Base-by-base conservation (phyloP, 2,329 filamentous ascomycete species). In the Capronia epimyces region DNA sequence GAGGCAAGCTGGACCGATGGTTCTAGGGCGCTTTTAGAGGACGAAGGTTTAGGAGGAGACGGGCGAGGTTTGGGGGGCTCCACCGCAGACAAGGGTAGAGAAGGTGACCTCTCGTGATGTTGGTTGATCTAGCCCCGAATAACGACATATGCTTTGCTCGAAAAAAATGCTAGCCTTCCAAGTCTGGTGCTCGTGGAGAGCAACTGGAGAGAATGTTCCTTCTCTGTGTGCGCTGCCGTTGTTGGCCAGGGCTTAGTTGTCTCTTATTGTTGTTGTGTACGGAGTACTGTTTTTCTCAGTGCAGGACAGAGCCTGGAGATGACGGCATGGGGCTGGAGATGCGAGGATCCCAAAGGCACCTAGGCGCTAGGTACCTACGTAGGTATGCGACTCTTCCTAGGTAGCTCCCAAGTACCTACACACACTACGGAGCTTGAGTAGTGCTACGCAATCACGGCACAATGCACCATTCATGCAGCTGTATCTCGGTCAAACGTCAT, bases 1-100 rank as follows among this genome's bases (percentile, higher is more conserved):
- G 55, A 42, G 55, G 55, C 55, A 57, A 52, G 55, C 42, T 57
- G 52, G 52, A 52, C 46, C 55, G 55, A 57, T 52, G 53, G 50
- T 32, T 41, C 22, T 46, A 49, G 12, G 34, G 43, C 43, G 44
- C 41, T 41, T 52, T 43, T 45, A 43, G 53, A 43, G 52, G 39
- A 46, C 16, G 15, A 10, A 21, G 48, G 15, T 29, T 9, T 25
- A 20, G 46, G 44, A 50, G 22, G 40, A 43, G 36, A 25, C 39
- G 39, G 25, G 39, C 5, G 39, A 42, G 4, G 41, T 21, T 8
- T 29, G 13, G 22, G 24, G 16, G 41, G 24, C 8, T 31, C 41
- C 41, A 43, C 41, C 12, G 25, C 22, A 31, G 22, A 43, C 41
- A 31, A 43, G 41, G 41, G 41, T 20, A 12, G 25, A 12, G 16